Percentiles rank a stretch among this genome's conserved stretches.
phyloP scores from a whole-genome alignment of 2,329 filamentous ascomycete species.

The Catunica adiposa region DNA sequence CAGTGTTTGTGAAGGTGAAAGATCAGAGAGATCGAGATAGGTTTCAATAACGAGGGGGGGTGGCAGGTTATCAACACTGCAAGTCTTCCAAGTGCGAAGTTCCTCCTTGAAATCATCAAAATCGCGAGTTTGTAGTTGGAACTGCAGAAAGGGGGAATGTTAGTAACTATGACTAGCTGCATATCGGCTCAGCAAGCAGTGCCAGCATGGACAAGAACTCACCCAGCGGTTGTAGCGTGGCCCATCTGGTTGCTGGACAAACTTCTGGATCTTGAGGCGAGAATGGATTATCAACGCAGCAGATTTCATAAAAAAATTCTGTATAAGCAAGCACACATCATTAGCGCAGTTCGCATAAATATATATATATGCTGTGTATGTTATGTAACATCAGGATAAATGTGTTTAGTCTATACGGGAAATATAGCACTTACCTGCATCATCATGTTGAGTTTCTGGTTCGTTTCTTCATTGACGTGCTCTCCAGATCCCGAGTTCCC shows the following conservation, averaged over 20 bases:
- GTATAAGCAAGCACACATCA: not conserved
- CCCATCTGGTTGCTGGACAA: constrained; percentile 25
- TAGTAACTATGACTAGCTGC: constrained; percentile 3
- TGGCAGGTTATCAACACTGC: constrained; percentile 62
- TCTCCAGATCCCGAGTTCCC: constrained; percentile 33
- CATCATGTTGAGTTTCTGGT: constrained; percentile 79
- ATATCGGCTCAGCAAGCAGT: not conserved
- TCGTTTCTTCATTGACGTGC: constrained; percentile 43
- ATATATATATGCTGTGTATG: not conserved
- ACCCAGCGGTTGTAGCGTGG: constrained; percentile 76
- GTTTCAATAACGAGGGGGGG: constrained; percentile 79
- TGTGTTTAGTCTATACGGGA: not conserved
- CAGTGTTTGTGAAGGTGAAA: constrained; percentile 72
- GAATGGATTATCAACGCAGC: constrained; percentile 72
- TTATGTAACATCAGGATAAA: not conserved
- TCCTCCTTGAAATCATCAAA: constrained; percentile 76
- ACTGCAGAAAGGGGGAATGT: constrained; percentile 36
- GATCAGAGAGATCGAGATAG: constrained; percentile 62
- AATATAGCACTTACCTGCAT: constrained; percentile 47
- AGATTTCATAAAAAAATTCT: constrained; percentile 88
- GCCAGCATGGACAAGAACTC: constrained; percentile 23
- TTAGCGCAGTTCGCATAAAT: constrained; percentile 5
- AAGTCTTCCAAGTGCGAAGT: constrained; percentile 63
- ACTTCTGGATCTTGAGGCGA: constrained; percentile 49
- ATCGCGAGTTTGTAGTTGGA: constrained; percentile 87